Percentiles rank a stretch among this genome's conserved stretches.
phyloP scores from a whole-genome alignment of 2,329 filamentous ascomycete species.

The Aureobasidium sp. region DNA sequence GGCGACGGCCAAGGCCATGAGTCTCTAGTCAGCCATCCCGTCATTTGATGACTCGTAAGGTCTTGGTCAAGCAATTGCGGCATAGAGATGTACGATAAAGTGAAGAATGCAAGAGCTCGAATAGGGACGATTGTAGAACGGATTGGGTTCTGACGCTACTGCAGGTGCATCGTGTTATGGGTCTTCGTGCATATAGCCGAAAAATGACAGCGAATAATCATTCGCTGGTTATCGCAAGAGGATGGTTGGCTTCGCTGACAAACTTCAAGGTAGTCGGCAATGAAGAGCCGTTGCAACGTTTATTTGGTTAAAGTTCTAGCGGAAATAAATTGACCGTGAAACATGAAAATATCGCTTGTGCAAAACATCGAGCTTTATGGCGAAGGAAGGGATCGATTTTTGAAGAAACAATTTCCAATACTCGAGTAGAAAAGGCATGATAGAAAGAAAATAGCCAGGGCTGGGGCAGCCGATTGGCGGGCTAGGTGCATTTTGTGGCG shows the following conservation, averaged over 20 bases:
- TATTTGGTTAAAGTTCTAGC: neutral
- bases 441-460: neutral
- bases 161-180: slow-evolving; percentile 3
- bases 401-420: neutral
- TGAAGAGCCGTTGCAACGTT: neutral
- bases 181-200: neutral
- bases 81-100: neutral
- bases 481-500: neutral
- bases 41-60: neutral
- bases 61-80: neutral
- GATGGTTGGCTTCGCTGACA: neutral
- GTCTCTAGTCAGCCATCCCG: neutral
- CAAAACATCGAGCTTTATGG: neutral
- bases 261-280: neutral
- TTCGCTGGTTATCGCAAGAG: neutral
- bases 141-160: neutral
- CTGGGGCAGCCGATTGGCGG: neutral
- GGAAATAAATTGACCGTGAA: neutral
- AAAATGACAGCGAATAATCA: no score
- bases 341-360: neutral
- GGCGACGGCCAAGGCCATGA: neutral
- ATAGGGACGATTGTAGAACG: neutral
- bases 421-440: neutral
- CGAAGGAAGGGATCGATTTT: neutral
- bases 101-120: neutral